Evolutionary conservation across 176 grass and related monocot genomes (phyloP), one percentile per base, ranked within the genome.

Genomic region (Typha latifolia): DNA sequence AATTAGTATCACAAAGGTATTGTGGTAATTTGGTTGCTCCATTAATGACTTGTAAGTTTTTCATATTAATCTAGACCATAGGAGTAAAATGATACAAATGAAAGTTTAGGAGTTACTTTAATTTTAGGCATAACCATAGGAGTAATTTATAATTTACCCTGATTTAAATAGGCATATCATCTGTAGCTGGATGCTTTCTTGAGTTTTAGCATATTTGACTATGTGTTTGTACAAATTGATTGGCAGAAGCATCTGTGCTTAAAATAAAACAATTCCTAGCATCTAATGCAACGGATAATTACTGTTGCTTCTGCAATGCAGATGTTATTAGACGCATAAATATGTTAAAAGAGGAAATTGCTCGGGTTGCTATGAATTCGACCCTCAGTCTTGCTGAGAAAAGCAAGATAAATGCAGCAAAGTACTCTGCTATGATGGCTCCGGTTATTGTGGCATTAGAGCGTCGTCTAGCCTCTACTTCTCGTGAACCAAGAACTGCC

Each of bases 391-490:
- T 79, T 34, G 69, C 77, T 52, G 92, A 96, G 86, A 96, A 96
- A 66, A 86, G 62, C 74, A 96, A 96, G 85, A 96, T 96, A 78
- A 96, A 86, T 79, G 79, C 73, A 79, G 84, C 82, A 72, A 96
- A 96, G 77, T 96, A 96, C 74, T 96, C 87, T 51, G 92, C 92
- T 70, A 85, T 96, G 73, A 96, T 96, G 92, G 84, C 88, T 84
- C 92, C 92, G 77, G 71, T 96, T 66, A 59, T 96, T 80, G 92
- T 96, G 68, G 92, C 88, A 43, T 84, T 96, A 78, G 92, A 96
- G 72, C 92, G 92, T 18, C 92, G 92, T 56, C 59, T 96, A 57
- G 75, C 80, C 12, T 83, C 88, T 65, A 96, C 92, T 79, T 91
- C 92, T 64, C 88, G 88, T 69, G 92, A 96, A 77, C 80, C 92